Conservation (phyloP, 1,139 yeast genomes). For the Pneumocystis murina region DNA sequence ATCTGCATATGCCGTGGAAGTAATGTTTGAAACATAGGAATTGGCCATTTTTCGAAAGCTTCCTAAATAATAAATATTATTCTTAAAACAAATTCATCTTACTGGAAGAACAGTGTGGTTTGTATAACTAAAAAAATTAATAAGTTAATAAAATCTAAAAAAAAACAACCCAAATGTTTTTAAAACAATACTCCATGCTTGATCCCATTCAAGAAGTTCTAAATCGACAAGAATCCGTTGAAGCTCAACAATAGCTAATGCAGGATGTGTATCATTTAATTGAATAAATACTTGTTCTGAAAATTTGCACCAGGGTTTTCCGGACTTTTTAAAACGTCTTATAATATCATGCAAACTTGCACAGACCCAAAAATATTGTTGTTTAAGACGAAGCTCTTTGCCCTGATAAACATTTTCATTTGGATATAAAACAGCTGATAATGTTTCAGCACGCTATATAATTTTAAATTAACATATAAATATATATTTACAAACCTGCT, state of each 20-base stretch:
- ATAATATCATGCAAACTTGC: conserved; percentile 86
- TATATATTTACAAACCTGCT: conserved; percentile 30
- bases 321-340: conserved; percentile 72
- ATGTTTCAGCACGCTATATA: neutral
- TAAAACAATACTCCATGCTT: conserved; percentile 75
- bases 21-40: conserved; percentile 57
- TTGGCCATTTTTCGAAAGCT: conserved; percentile 92
- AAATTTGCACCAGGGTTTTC: conserved; percentile 67
- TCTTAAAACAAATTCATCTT: conserved; percentile 11
- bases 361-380: conserved; percentile 94
- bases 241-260: conserved; percentile 78
- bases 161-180: conserved; percentile 44
- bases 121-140: conserved; percentile 35
- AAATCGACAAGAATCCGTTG: conserved; percentile 75
- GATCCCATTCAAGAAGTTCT: conserved; percentile 66
- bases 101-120: conserved; percentile 92
- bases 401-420: conserved; percentile 86
- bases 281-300: conserved; percentile 83
- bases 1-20: conserved; percentile 88
- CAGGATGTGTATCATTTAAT: conserved; percentile 90
- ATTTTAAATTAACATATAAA: conserved; percentile 53
- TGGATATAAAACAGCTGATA: conserved; percentile 41
- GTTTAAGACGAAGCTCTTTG: conserved; percentile 81
- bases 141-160: neutral
- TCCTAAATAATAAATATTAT: neutral